A percentile compares a stretch with the other conserved stretches of the same genome.
phyloP scores from a whole-genome alignment of 1,284 basidiomycete species.

The Mycena sp. region DNA sequence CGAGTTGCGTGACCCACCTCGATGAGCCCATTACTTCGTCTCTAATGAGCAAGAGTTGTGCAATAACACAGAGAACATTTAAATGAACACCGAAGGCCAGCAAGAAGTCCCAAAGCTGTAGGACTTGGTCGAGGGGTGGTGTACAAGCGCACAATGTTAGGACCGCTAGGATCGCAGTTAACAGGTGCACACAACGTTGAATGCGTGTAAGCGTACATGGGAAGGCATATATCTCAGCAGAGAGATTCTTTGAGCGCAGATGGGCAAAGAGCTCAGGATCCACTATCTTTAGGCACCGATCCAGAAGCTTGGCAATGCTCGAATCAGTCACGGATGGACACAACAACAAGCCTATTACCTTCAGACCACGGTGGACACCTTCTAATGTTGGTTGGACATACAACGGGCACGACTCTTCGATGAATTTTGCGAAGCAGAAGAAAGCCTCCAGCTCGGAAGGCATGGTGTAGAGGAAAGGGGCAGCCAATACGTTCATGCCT shows the following conservation, averaged over 20 bases:
- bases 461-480: conserved; percentile 96
- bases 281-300: conserved; percentile 90
- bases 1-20: conserved; percentile 62
- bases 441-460: conserved; percentile 97
- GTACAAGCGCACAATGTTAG: conserved; percentile 97
- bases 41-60: conserved; percentile 90
- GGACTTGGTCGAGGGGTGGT: conserved; percentile 92
- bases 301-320: conserved; percentile 73
- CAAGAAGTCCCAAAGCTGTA: conserved; percentile 97
- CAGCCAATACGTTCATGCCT: conserved; percentile 98
- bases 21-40: conserved; percentile 87
- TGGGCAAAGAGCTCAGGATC: conserved; percentile 87
- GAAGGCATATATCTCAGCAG: conserved; percentile 98
- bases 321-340: neutral
- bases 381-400: conserved; percentile 96
- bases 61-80: conserved; percentile 96
- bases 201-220: conserved; percentile 75
- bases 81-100: conserved; percentile 96
- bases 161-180: conserved; percentile 66
- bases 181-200: conserved; percentile 7
- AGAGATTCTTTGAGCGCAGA: conserved; percentile 91
- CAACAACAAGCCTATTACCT: conserved; percentile 57
- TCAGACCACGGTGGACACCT: conserved; percentile 93
- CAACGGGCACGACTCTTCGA: conserved; percentile 91
- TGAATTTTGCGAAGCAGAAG: conserved; percentile 94